Base-by-base conservation (phyloP, 2,329 filamentous ascomycete species). In the Xylaria hypoxylon region DNA sequence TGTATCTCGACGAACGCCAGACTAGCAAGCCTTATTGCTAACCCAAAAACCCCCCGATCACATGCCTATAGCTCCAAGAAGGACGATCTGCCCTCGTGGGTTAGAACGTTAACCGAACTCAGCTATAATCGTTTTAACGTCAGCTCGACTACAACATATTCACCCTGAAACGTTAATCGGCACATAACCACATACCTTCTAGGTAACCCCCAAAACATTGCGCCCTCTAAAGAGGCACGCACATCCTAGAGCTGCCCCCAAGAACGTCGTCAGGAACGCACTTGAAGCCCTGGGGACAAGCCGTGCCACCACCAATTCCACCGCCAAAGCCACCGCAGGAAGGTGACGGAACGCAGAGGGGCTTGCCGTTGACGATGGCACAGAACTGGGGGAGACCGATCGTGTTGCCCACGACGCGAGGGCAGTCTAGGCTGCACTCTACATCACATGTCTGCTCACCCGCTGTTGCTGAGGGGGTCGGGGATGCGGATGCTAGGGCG, bases 371-470 rank as follows among this genome's bases (percentile, higher is more conserved):
- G 40, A 55, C 50, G 28, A 48, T 62, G 26, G 59, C 51, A 31
- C 59, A 62, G 51, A 62, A 62, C 50, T 62, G 38, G 1, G 59
- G 51, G 5, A 62, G 5, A 5, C 33, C 59, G 44, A 62, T 50
- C 15, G 22, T 56, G 31, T 57, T 62, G 44, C 52, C 52, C 11
- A 57, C 8, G 2, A 62, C 42, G 8, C 51, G 51, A 2, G 51
- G 59, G 33, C 11, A 38, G 33, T 38, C 33, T 38, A 38, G 33
- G 33, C 3, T 38, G 31, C 44, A 57, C 2, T 35, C 51, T 10
- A 57, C 44, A 28, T 51, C n/a, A 13, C 60, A 57, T 31, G 59
- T 4, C 33, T 44, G 59, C 5, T 51, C 56, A 2, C 42, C 28
- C 1, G 40, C 40, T 11, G 6, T 8, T 6, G 22, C 19, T 17